These are phyloP conservation scores for Candida manassasensis DNA, from an alignment of 805 yeast genomes.

Conservation along the genomic window DNA sequence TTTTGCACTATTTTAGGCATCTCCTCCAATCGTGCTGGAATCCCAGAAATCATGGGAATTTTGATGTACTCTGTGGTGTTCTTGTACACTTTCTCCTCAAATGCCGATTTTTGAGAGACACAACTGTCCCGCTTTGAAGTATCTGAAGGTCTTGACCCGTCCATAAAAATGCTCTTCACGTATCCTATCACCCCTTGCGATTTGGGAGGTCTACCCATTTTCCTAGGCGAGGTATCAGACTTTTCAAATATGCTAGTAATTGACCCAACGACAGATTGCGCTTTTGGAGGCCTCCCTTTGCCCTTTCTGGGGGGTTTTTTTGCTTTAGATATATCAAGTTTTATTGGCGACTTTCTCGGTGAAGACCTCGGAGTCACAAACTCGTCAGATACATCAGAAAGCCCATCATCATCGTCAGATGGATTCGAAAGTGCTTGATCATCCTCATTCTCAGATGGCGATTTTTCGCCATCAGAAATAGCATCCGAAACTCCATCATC, in stretches of 20 bases:
- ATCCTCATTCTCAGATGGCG: not conserved
- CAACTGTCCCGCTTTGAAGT: constrained; percentile 1
- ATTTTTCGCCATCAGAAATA: not conserved
- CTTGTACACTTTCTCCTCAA: constrained; percentile 6
- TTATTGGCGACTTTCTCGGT: too few relatives aligned
- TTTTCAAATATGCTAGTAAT: constrained; percentile 27
- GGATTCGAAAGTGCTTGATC: not conserved
- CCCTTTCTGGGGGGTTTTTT: constrained; percentile 10
- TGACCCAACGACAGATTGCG: constrained; percentile 19
- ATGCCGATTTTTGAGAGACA: constrained; percentile 1
- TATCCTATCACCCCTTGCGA: constrained; percentile 19
- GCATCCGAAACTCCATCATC: constrained; percentile 7
- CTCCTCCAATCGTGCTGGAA: constrained; percentile 1
- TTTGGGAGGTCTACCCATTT: constrained; percentile 27
- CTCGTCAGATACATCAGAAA: constrained; percentile 2
- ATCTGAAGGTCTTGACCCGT: constrained; percentile 11
- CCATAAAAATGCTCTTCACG: constrained; percentile 32
- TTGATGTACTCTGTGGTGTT: constrained; percentile 3
- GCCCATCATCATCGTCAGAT: constrained; percentile 1
- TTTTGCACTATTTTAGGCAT: constrained; percentile 4
- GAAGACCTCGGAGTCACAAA: constrained; percentile 7
- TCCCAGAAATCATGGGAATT: constrained; percentile 11
- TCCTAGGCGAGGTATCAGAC: constrained; percentile 3
- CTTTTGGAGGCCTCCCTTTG: constrained; percentile 15
- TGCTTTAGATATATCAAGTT: too few relatives aligned